A percentile compares a stretch with the other conserved stretches of the same genome.
phyloP scores from a whole-genome alignment of 192 early-diverging fungal genomes.

The Backusella macrospora region DNA sequence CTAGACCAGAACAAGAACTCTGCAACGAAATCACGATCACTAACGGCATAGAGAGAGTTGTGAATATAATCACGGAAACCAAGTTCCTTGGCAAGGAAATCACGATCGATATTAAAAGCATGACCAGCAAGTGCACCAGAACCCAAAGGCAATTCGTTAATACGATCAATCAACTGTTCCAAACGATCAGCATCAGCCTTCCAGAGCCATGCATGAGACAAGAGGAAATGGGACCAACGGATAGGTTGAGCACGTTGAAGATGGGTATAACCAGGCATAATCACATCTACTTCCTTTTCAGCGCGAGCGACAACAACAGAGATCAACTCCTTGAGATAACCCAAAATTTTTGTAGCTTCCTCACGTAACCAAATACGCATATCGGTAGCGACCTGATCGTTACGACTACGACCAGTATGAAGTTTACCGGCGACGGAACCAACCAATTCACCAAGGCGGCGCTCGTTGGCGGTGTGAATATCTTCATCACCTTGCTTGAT shows the following conservation, averaged over 20 bases:
- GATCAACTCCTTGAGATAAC: conserved; percentile 77
- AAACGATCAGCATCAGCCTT: conserved; percentile 88
- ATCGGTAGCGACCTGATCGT: conserved; percentile 99
- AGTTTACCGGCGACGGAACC: conserved; percentile 94
- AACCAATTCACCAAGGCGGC: conserved; percentile 89
- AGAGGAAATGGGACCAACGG: conserved; percentile 92
- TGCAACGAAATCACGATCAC: conserved; percentile 96
- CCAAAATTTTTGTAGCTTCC: conserved; percentile 66
- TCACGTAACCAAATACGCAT: conserved; percentile 94
- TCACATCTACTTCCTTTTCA: conserved; percentile 84
- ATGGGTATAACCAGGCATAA: conserved; percentile 99
- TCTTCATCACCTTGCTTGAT: conserved; percentile 88
- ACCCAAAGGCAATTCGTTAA: conserved; percentile 88
- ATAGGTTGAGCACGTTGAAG: conserved; percentile 98
- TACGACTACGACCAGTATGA: conserved; percentile 94
- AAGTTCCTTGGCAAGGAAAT: conserved; percentile 85
- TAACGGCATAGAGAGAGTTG: conserved; percentile 91
- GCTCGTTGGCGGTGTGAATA: conserved; percentile 99
- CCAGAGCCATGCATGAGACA: conserved; percentile 90
- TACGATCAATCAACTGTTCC: conserved; percentile 75
- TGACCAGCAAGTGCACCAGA: conserved; percentile 96
- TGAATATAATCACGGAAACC: conserved; percentile 84
- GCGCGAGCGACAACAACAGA: conserved; percentile 76
- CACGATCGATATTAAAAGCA: conserved; percentile 94
- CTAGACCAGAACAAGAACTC: conserved; percentile 97